Conservation (phyloP, 2,329 filamentous ascomycete genomes). For the Talaromyces amestolkiae region DNA sequence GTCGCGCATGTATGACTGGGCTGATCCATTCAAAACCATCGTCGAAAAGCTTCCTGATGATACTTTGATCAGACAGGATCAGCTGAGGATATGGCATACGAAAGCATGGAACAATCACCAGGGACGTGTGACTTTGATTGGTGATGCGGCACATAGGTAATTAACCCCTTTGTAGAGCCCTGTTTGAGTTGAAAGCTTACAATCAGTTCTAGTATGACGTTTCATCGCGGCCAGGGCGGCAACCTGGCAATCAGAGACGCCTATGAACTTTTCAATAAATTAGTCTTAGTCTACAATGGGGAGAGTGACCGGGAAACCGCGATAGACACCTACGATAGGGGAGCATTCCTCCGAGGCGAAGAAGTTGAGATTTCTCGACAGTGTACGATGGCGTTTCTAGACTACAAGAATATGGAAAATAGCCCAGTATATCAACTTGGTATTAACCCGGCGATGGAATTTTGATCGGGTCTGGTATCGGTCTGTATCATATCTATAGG, state of each 20-base stretch:
- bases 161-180: neutral
- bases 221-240: constrained; percentile 16
- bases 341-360: constrained; percentile 7
- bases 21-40: constrained; percentile 9
- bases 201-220: constrained; percentile 12
- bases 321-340: constrained; percentile 13
- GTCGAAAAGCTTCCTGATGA: constrained; percentile 11
- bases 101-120: constrained; percentile 14
- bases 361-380: constrained; percentile 16
- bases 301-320: neutral
- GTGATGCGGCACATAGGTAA: constrained; percentile 15
- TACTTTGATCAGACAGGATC: constrained; percentile 7
- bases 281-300: neutral
- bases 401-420: constrained; percentile 12
- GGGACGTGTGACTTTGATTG: constrained; percentile 8
- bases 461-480: too few relatives aligned
- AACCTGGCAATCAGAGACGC: constrained; percentile 17
- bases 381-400: constrained; percentile 12
- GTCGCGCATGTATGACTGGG: constrained; percentile 12
- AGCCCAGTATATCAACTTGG: constrained; percentile 9
- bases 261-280: constrained; percentile 10
- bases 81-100: constrained; percentile 15
- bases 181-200: neutral
- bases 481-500: neutral
- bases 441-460: constrained; percentile 1